Evolutionary conservation across 495 filamentous ascomycete genomes (phyloP), one percentile per base, ranked within the genome.

Genomic region (Annulohypoxylon bovei): DNA sequence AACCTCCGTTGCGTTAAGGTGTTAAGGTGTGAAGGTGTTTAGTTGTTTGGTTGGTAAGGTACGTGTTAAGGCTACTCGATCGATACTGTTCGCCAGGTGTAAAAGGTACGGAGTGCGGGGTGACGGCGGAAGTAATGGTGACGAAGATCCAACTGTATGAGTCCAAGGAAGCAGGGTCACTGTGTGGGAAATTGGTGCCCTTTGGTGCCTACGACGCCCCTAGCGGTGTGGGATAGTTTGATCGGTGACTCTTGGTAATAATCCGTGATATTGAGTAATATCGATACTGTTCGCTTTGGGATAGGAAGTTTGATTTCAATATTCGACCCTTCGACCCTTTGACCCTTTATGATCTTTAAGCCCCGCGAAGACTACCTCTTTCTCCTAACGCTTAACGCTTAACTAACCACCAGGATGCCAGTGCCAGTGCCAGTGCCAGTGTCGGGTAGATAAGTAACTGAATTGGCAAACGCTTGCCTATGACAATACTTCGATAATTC

Each of bases 221-320:
- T 16, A 7, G 39, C 39, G 47, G 35, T 33, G 18, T 52, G 32
- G 27, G 20, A 60, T 70, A 64, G 27, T 25, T 6, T 27, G 52
- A 58, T 52, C 5, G 30, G 22, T 44, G 18, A 58, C 33, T 27
- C 4, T 59, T 53, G 14, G 58, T 9, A 58, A 33, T 46, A 23
- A 12, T 52, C 39, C 27, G 58, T 23, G 20, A 40, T 55, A 59
- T 18, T 50, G 25, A 59, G 37, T 23, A 22, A 62, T 52, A 57
- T 14, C 32, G 56, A 67, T 53, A 63, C 52, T 28, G 57, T 71
- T 71, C 44, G 50, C 62, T 66, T 25, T n/a, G 62, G 44, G 57
- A 52, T 11, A 54, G 22, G 1, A 63, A 16, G 42, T 62, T 62
- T 14, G 20, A 50, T 54, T 54, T 44, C 44, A 22, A 46, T 33